Conservation (phyloP, 2,329 filamentous ascomycete species). For the Aureobasidium subglaciale region DNA sequence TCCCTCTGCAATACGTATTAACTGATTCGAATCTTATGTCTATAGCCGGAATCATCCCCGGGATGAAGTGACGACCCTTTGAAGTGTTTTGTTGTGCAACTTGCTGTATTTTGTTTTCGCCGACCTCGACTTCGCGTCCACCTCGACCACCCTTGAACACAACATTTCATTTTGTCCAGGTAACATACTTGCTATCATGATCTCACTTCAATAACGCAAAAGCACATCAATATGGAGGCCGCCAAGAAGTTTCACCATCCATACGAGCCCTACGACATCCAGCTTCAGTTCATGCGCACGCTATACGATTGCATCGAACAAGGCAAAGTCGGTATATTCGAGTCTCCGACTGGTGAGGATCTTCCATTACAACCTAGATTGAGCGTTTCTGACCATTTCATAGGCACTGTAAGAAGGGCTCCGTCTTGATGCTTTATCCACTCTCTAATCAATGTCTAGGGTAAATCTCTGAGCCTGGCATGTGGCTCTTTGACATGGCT, state of each 20-base stretch:
- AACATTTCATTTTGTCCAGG: no score
- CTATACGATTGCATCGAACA: conserved; percentile 73
- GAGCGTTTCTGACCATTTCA: background rate
- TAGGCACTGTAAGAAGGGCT: conserved; percentile 2
- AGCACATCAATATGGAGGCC: background rate
- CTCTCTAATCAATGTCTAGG: conserved; percentile 30
- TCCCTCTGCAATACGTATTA: no score
- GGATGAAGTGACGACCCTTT: no score
- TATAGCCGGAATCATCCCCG: no score
- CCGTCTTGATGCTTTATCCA: background rate
- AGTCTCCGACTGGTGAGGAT: conserved; percentile 80
- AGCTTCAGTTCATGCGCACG: conserved; percentile 78
- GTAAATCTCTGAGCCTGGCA: conserved; percentile 87
- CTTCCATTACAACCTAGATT: no score
- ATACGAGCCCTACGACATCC: conserved; percentile 79
- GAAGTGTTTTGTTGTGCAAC: no score
- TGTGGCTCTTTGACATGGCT: conserved; percentile 87
- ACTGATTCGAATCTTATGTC: no score
- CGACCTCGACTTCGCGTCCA: no score
- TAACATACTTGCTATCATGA: background rate
- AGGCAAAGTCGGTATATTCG: conserved; percentile 78
- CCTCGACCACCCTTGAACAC: background rate
- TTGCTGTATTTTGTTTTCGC: no score
- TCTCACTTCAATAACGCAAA: background rate
- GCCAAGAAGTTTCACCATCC: conserved; percentile 70